Evolutionary conservation across 2,329 filamentous ascomycete species (phyloP), one percentile per base, ranked within the genome.

Genomic region (Sporothrix inflata): DNA sequence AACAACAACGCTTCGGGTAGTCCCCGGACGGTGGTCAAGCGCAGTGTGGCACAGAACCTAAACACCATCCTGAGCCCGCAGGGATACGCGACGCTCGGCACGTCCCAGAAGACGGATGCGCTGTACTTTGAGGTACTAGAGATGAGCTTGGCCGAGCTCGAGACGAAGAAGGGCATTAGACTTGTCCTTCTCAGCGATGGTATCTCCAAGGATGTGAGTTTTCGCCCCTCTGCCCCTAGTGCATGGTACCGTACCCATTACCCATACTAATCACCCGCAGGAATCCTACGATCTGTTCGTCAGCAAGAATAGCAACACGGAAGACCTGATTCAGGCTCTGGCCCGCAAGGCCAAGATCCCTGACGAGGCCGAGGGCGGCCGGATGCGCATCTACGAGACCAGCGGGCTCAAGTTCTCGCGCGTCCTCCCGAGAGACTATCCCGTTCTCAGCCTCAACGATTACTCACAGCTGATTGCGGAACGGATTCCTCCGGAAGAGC

Each of bases 121-220:
- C 85, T 99, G 69, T 98, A 91, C 80, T 99, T 94, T 79, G 96
- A 99, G 80, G 89, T 98, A 38, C 84, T 99, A 53, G 96, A 99
- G 75, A 97, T 98, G 85, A 97, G 94, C 77, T 83, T 99, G 63
- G 92, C 93, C 30, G 97, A 99, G 81, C 86, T 97, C 57, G 96
- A 99, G 79, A 96, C 93, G 72, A 96, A 97, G 84, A 98, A 97
- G 84, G 89, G 85, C 72, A 84, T 98, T 75, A 95, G 93, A 80
- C 83, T 99, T 65, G 92, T 86, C 1, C 95, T 92, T 89, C 84
- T 99, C 61, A 92, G 91, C 53, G 96, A 99, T 75, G 96, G 96
- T 57, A 91, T 98, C 74, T 90, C 90, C 12, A 98, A 98, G 84
- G 94, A 97, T 83, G 92, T 93, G 82, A 81, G 86, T 79, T 19